Percentiles rank a stretch among this genome's conserved stretches.
Evolutionary conservation across 1,139 yeast species (phyloP).

Genomic region (Kluyveromyces sp.): DNA sequence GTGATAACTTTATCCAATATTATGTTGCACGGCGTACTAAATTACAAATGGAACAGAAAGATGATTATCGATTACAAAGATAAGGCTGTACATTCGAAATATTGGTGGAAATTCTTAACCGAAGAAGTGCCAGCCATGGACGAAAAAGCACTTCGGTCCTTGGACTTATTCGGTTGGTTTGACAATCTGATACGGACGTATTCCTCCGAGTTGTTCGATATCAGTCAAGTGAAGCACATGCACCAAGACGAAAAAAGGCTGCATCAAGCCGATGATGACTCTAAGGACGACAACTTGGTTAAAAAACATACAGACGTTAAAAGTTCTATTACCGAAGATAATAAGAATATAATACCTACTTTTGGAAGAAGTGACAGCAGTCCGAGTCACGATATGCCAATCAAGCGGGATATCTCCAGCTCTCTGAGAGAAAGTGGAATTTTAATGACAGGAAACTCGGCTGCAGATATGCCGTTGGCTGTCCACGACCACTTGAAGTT

Average conservation of each 20-base stretch:
- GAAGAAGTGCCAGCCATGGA: constrained; percentile 22
- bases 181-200: constrained; percentile 19
- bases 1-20: constrained; percentile 24
- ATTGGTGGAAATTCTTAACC: constrained; percentile 30
- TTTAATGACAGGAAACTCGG: neutral
- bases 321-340: neutral
- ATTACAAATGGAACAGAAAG: constrained; percentile 23
- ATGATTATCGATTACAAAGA: constrained; percentile 25
- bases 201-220: constrained; percentile 10
- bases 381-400: neutral
- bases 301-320: neutral
- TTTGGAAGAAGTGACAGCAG: neutral
- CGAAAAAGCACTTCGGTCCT: constrained; percentile 17
- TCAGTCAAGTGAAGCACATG: neutral
- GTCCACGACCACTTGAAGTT: neutral
- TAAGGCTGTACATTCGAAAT: constrained; percentile 27
- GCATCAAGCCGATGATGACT: neutral
- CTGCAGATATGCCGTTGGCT: neutral
- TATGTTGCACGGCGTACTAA: constrained; percentile 22
- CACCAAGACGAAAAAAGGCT: neutral
- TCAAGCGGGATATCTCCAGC: neutral
- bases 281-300: neutral
- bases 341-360: neutral
- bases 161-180: constrained; percentile 27
- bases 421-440: neutral